Percentiles rank a stretch among this genome's conserved stretches.
These are phyloP conservation scores for Arxiozyma slooffiae DNA, from an alignment of 1,139 yeast species.

Conservation along the genomic window DNA sequence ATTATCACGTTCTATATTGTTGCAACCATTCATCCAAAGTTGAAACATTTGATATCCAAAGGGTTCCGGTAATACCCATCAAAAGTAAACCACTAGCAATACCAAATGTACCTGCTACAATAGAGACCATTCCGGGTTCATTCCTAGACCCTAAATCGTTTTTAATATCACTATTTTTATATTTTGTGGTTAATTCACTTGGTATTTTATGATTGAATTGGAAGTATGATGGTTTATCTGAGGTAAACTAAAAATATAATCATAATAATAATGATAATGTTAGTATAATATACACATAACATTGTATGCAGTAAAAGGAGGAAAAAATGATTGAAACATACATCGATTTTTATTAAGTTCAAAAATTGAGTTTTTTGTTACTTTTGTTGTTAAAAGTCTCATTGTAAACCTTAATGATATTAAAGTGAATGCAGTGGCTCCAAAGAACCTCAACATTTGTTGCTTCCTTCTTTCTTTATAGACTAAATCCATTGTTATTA, in stretches of 20 bases:
- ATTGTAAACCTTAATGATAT: slow-evolving; percentile 66
- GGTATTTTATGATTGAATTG: slow-evolving; percentile 87
- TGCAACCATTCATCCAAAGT: slow-evolving; percentile 30
- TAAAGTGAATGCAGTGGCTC: slow-evolving; percentile 63
- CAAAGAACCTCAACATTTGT: slow-evolving; percentile 65
- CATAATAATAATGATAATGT: slow-evolving; percentile 28
- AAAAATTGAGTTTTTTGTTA: slow-evolving; percentile 16
- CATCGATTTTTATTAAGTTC: not conserved
- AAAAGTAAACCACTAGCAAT: slow-evolving; percentile 64
- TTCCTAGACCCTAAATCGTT: not conserved
- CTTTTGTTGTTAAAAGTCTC: slow-evolving; percentile 61
- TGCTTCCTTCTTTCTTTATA: slow-evolving; percentile 48
- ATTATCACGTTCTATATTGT: too few relatives aligned
- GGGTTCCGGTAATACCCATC: slow-evolving; percentile 64
- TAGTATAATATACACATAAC: not conserved
- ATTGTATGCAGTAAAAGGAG: not conserved
- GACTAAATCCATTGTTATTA: slow-evolving; percentile 6
- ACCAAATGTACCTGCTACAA: slow-evolving; percentile 38
- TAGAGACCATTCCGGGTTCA: slow-evolving; percentile 52
- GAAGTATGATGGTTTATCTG: slow-evolving; percentile 61
- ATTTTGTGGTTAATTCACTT: slow-evolving; percentile 22
- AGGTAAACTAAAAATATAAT: slow-evolving; percentile 26
- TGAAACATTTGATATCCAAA: slow-evolving; percentile 73
- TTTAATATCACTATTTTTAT: not conserved
- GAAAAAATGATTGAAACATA: not conserved